Evolutionary conservation across 2,329 filamentous ascomycete genomes (phyloP).

Genomic region (Verticillium nonalfalfae): DNA sequence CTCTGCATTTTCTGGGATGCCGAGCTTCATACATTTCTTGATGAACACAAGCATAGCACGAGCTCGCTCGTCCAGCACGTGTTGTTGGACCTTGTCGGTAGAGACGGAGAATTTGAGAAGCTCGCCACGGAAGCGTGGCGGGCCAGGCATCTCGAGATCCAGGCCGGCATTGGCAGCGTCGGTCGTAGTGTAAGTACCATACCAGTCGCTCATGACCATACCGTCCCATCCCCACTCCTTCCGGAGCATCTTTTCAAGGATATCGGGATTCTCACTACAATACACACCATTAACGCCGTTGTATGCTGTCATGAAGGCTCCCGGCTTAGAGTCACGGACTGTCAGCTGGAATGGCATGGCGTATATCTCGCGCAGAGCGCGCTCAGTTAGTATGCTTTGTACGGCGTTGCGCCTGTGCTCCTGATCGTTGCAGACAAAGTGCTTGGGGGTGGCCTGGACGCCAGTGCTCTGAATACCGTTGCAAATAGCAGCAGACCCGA

Average conservation of each 20-base stretch:
- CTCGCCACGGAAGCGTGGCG: conserved; percentile 43
- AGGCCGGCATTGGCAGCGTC: conserved; percentile 44
- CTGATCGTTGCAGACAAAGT: conserved; percentile 57
- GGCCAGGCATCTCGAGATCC: conserved; percentile 56
- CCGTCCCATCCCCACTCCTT: conserved; percentile 53
- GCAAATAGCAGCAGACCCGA: conserved; percentile 46
- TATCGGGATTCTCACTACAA: conserved; percentile 41
- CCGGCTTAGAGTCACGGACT: conserved; percentile 42
- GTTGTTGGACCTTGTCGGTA: conserved; percentile 48
- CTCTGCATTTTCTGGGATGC: conserved; percentile 46
- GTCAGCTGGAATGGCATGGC: conserved; percentile 51
- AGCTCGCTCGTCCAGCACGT: conserved; percentile 51
- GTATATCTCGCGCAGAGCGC: conserved; percentile 53
- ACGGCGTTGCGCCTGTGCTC: conserved; percentile 52
- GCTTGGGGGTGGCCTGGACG: conserved; percentile 52
- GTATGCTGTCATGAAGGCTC: conserved; percentile 53
- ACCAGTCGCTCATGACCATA: conserved; percentile 55
- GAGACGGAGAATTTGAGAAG: conserved; percentile 44
- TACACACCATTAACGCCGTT: conserved; percentile 52
- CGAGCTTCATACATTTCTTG: conserved; percentile 47
- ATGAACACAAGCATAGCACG: conserved; percentile 53
- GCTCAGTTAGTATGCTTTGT: conserved; percentile 46
- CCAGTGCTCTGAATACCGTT: conserved; percentile 50
- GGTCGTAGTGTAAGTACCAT: conserved; percentile 44
- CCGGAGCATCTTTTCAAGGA: conserved; percentile 45